Evolutionary conservation across 2,329 filamentous ascomycete species (phyloP).

Genomic region (Graphiopsis chlorocephala): DNA sequence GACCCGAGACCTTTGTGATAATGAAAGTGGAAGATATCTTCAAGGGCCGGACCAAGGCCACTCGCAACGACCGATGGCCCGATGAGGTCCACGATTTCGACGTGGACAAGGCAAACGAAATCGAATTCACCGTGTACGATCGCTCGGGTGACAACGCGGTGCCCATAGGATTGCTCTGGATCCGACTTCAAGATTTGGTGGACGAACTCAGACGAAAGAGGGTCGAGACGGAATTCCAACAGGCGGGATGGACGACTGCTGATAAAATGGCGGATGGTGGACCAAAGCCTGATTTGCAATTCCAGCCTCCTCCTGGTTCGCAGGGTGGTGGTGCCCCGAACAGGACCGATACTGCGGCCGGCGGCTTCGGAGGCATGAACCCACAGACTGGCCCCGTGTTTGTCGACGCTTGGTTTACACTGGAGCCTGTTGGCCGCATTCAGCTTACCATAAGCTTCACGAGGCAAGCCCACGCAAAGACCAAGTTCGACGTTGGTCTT

Average conservation of each 20-base stretch:
- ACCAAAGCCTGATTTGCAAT: slow-evolving; percentile 54
- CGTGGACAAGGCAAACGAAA: slow-evolving; percentile 97
- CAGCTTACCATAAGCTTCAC: slow-evolving; percentile 88
- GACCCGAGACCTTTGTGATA: slow-evolving; percentile 91
- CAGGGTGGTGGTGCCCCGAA: slow-evolving; percentile 28
- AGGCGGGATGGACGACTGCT: slow-evolving; percentile 93
- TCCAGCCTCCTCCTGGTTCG: slow-evolving; percentile 49
- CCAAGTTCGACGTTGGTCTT: slow-evolving; percentile 82
- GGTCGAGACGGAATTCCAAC: slow-evolving; percentile 93
- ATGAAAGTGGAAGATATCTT: slow-evolving; percentile 96
- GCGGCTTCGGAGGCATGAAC: slow-evolving; percentile 38
- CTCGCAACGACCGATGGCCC: slow-evolving; percentile 85
- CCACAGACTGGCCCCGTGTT: slow-evolving; percentile 55
- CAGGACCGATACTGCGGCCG: slow-evolving; percentile 35
- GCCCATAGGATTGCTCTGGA: slow-evolving; percentile 93
- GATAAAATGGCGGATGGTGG: slow-evolving; percentile 78
- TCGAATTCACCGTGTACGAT: slow-evolving; percentile 96
- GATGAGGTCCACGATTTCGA: slow-evolving; percentile 88
- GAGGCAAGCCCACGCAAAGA: slow-evolving; percentile 82
- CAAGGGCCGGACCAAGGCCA: slow-evolving; percentile 80
- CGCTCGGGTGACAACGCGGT: slow-evolving; percentile 85
- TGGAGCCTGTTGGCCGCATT: slow-evolving; percentile 91
- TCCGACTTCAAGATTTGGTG: slow-evolving; percentile 92
- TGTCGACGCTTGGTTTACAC: slow-evolving; percentile 94
- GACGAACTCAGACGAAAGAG: slow-evolving; percentile 97